Conservation (phyloP, 1,284 basidiomycete genomes). For the Schizophyllum commune region DNA sequence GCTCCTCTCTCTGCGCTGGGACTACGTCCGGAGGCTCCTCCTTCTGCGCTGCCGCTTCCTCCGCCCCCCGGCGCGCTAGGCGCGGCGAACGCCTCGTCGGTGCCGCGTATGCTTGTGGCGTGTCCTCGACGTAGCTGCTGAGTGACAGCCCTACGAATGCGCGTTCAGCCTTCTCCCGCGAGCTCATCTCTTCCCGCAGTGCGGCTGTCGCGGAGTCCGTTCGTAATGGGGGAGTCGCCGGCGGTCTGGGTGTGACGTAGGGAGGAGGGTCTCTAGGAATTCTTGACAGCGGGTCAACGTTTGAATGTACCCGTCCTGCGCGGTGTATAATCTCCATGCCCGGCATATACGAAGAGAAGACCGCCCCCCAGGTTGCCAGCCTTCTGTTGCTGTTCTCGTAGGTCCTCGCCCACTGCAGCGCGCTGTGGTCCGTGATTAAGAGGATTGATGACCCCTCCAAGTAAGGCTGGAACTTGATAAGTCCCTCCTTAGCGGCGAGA, state of each 20-base stretch:
- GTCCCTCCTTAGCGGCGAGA: background rate
- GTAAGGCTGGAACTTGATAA: slow-evolving; percentile 2
- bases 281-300: slow-evolving; percentile 18
- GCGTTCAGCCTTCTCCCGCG: background rate
- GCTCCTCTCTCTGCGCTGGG: background rate
- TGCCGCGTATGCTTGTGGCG: too few relatives aligned
- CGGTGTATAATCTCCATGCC: background rate
- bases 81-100: background rate
- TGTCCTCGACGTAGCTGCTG: background rate
- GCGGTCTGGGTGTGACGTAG: background rate
- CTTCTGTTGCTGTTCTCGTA: background rate
- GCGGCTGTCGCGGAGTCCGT: background rate
- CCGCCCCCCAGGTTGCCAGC: background rate
- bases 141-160: background rate
- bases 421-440: slow-evolving; percentile 2
- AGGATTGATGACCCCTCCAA: background rate
- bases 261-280: background rate
- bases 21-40: too few relatives aligned
- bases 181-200: background rate
- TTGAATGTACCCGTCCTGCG: slow-evolving; percentile 18
- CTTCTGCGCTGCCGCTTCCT: background rate
- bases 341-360: background rate
- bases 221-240: background rate
- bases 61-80: background rate
- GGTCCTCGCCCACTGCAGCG: slow-evolving; percentile 1